Conservation (phyloP, 2,329 filamentous ascomycete genomes). For the Monosporascus sp. region DNA sequence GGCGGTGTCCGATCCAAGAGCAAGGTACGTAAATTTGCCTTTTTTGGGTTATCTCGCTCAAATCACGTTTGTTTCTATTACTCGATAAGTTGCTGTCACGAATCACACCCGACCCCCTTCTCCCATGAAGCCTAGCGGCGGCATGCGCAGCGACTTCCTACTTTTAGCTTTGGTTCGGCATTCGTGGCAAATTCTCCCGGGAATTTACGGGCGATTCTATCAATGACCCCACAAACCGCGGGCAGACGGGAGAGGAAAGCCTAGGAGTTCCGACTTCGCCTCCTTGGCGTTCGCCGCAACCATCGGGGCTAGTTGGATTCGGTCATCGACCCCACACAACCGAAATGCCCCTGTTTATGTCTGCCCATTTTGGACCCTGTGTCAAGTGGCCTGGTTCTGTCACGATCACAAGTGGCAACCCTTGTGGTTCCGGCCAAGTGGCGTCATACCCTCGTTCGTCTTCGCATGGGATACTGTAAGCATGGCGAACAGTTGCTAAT, state of each 20-base stretch:
- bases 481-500: slow-evolving; percentile 7
- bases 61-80: slow-evolving; percentile 21
- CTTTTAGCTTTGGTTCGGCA: neutral
- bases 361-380: neutral
- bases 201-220: neutral
- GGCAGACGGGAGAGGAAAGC: slow-evolving; percentile 6
- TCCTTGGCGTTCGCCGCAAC: slow-evolving; percentile 6
- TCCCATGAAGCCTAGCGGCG: slow-evolving; percentile 2
- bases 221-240: neutral
- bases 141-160: slow-evolving; percentile 7
- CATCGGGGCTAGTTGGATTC: neutral
- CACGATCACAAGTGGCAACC: too few relatives aligned
- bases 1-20: slow-evolving; percentile 90
- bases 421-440: neutral
- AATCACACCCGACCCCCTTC: neutral
- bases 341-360: neutral
- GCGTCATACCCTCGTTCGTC: neutral
- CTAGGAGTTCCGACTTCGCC: slow-evolving; percentile 18
- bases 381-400: neutral
- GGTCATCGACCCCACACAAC: neutral
- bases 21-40: slow-evolving; percentile 62
- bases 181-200: neutral
- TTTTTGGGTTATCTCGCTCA: slow-evolving; percentile 17
- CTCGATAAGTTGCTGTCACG: slow-evolving; percentile 19
- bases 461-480: neutral